These are phyloP conservation scores for Daldinia caldariorum DNA, from an alignment of 495 filamentous ascomycete species.

Conservation along the genomic window DNA sequence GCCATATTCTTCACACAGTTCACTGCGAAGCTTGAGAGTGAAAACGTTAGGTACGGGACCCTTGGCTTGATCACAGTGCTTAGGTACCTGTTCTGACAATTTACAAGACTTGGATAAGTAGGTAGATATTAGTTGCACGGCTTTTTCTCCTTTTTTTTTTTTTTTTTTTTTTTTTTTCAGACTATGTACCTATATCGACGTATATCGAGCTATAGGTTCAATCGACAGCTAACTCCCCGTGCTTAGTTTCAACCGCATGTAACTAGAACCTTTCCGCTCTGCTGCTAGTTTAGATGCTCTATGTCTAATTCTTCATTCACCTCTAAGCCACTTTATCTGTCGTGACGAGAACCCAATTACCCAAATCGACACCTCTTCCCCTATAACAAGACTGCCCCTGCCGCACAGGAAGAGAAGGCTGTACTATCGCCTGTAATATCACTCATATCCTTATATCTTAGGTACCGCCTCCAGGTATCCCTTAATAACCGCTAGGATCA, in stretches of 20 bases:
- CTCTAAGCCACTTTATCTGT: neutral
- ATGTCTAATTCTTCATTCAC: neutral
- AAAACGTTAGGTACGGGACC: too few species aligned
- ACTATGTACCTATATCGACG: neutral
- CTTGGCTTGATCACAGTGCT: too few species aligned
- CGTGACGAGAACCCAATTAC: neutral
- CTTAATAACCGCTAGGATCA: slow-evolving; percentile 62
- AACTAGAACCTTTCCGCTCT: neutral
- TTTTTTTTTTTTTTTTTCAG: too few species aligned
- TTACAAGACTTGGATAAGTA: neutral
- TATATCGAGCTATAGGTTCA: neutral
- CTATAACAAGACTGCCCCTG: too few species aligned
- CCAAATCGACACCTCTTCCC: neutral
- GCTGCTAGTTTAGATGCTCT: slow-evolving; percentile 1
- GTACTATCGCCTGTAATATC: neutral
- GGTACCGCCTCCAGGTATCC: slow-evolving; percentile 50
- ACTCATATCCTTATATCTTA: slow-evolving; percentile 58
- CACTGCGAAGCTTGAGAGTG: slow-evolving; percentile 1
- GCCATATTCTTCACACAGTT: too few species aligned
- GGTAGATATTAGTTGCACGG: neutral
- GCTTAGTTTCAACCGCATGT: neutral
- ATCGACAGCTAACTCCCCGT: neutral
- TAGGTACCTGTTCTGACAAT: too few species aligned
- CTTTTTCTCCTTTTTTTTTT: neutral
- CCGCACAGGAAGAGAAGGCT: too few species aligned